Percentiles rank a stretch among this genome's conserved stretches.
Evolutionary conservation across 352 stramenopile species (phyloP).

Genomic region (Pythium folliculosum): DNA sequence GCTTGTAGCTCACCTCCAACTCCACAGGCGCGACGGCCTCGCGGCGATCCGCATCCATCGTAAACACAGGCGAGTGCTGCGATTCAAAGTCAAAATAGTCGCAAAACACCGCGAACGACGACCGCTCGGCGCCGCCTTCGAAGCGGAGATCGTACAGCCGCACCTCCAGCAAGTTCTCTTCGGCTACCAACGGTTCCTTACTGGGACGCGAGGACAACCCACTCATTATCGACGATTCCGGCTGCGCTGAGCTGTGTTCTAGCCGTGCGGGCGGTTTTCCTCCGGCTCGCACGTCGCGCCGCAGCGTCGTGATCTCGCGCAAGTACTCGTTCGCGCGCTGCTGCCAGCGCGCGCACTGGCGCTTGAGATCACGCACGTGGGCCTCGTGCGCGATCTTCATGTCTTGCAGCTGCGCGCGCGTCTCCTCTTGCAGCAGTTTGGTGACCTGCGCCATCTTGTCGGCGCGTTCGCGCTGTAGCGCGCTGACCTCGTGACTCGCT

Average conservation of each 20-base stretch:
- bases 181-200: not conserved
- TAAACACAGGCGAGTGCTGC: conserved; percentile 36
- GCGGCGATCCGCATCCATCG: not conserved
- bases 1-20: conserved; percentile 39
- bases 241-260: not conserved
- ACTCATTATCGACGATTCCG: too few relatives aligned
- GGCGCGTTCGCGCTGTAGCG: conserved; percentile 21
- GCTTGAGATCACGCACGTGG: conserved; percentile 18
- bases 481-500: not conserved
- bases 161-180: conserved; percentile 18
- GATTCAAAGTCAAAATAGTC: conserved; percentile 52
- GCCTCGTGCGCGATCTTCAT: conserved; percentile 23
- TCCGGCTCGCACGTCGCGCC: not conserved
- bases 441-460: conserved; percentile 31
- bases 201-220: not conserved
- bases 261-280: not conserved
- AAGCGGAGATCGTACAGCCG: conserved; percentile 9
- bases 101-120: conserved; percentile 32
- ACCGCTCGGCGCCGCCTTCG: not conserved
- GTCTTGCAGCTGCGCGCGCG: conserved; percentile 29
- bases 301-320: conserved; percentile 29
- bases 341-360: conserved; percentile 27
- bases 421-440: conserved; percentile 33
- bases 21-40: conserved; percentile 27
- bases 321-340: conserved; percentile 29